A percentile compares a stretch with the other conserved stretches of the same genome.
Evolutionary conservation across 2,329 filamentous ascomycete species (phyloP).

Genomic region (Calonectria fujianensis): DNA sequence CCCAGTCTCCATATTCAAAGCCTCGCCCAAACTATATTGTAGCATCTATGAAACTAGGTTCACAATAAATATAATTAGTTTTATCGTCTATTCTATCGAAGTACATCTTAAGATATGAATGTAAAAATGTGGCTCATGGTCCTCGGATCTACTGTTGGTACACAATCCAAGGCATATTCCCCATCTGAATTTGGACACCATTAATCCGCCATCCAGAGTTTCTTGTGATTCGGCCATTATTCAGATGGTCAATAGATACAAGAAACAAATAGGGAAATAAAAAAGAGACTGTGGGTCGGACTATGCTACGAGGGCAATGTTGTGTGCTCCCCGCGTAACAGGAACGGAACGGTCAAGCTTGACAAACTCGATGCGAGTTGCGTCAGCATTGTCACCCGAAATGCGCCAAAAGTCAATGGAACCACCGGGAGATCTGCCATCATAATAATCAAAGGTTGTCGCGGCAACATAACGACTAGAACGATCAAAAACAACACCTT

Average conservation of each 20-base stretch:
- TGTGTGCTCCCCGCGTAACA: not conserved
- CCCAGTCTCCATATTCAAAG: not conserved
- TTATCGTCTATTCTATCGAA: not conserved
- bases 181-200: not conserved
- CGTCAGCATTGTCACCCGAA: not conserved
- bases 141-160: not conserved
- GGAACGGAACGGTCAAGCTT: not conserved
- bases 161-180: not conserved
- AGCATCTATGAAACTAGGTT: not conserved
- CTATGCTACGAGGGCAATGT: not conserved
- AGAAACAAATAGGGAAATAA: not conserved
- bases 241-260: not conserved
- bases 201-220: not conserved
- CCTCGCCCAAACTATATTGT: not conserved
- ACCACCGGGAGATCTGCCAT: not conserved
- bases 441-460: slow-evolving; percentile 4
- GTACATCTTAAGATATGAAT: not conserved
- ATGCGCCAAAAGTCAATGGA: slow-evolving; percentile 10
- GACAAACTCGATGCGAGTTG: not conserved
- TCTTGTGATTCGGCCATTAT: not conserved
- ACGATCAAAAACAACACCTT: slow-evolving; percentile 1
- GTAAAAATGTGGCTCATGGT: not conserved
- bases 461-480: not conserved
- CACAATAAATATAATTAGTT: not conserved
- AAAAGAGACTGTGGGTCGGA: not conserved